Conservation (phyloP, 1,284 basidiomycete genomes). For the Gymnopus androsaceus region DNA sequence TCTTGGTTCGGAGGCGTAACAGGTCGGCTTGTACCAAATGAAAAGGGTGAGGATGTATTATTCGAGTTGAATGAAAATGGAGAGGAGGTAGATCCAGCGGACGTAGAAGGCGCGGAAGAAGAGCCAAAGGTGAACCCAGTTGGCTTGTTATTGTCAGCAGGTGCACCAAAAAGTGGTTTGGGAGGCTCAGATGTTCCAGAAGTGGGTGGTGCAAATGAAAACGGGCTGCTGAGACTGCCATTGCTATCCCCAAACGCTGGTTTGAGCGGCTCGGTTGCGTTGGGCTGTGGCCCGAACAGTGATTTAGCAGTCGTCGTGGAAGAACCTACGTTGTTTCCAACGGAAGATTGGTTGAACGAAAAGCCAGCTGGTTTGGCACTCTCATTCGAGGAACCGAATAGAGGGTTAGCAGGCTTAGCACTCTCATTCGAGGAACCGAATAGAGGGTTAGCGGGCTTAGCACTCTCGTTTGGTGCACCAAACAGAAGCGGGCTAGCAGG, state of each 20-base stretch:
- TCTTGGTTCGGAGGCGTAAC: conserved; percentile 57
- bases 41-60: conserved; percentile 26
- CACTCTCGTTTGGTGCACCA: not conserved
- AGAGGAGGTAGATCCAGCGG: conserved; percentile 5
- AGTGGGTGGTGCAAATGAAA: conserved; percentile 29
- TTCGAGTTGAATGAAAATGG: conserved; percentile 11
- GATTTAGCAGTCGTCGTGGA: conserved; percentile 10
- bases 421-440: conserved; percentile 7
- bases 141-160: conserved; percentile 28
- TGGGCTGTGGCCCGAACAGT: conserved; percentile 1
- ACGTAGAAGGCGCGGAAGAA: conserved; percentile 7
- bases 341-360: conserved; percentile 27
- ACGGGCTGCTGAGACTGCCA: conserved; percentile 15
- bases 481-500: conserved; percentile 13
- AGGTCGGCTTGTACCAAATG: conserved; percentile 37
- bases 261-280: not conserved
- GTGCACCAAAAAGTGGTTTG: conserved; percentile 10
- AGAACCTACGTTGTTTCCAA: not conserved
- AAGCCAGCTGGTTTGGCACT: conserved; percentile 20
- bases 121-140: conserved; percentile 15
- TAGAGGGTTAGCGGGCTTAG: not conserved
- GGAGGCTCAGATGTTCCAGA: conserved; percentile 12
- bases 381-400: not conserved
- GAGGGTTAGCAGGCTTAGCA: not conserved
- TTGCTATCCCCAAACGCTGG: conserved; percentile 6